A percentile compares a stretch with the other conserved stretches of the same genome.
Evolutionary conservation across 2,329 filamentous ascomycete species (phyloP).

Genomic region (Colletotrichum tamarilloi): DNA sequence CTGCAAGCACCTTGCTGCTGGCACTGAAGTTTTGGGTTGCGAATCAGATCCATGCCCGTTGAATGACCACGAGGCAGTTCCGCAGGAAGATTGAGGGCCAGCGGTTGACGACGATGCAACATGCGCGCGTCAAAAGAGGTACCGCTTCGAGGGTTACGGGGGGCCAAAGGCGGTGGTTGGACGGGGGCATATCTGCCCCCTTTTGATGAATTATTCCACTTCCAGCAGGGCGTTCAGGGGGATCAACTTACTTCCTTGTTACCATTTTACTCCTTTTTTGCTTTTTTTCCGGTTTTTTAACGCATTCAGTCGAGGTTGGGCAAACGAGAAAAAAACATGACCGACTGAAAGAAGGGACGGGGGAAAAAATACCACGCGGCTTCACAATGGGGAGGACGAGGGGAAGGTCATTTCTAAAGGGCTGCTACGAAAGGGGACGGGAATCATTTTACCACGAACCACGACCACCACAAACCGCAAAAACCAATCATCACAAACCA

Average conservation of each 20-base stretch:
- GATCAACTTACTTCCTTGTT: constrained; percentile 8
- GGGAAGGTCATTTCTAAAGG: constrained; percentile 22
- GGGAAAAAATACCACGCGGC: constrained; percentile 33
- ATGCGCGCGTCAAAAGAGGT: neutral
- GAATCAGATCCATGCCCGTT: constrained; percentile 8
- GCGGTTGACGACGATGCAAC: neutral
- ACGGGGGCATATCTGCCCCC: constrained; percentile 21
- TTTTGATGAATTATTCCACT: constrained; percentile 34
- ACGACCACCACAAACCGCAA: constrained; percentile 14
- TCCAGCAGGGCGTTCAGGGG: constrained; percentile 34
- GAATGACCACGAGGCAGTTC: constrained; percentile 9
- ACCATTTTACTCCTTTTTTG: neutral
- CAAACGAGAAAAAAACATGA: constrained; percentile 29
- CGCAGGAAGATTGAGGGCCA: neutral
- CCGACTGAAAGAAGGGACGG: constrained; percentile 29
- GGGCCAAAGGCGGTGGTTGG: neutral
- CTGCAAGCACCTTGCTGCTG: neutral
- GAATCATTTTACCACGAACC: constrained; percentile 9
- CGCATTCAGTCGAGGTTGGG: constrained; percentile 32
- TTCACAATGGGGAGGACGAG: neutral
- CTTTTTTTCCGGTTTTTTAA: constrained; percentile 1
- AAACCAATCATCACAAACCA: constrained; percentile 9
- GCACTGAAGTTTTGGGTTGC: constrained; percentile 15
- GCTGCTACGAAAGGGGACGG: constrained; percentile 32
- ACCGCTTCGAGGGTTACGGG: constrained; percentile 16